Evolutionary conservation across 805 yeast genomes (phyloP), one percentile per base, ranked within the genome.

Genomic region (Candida argentea): DNA sequence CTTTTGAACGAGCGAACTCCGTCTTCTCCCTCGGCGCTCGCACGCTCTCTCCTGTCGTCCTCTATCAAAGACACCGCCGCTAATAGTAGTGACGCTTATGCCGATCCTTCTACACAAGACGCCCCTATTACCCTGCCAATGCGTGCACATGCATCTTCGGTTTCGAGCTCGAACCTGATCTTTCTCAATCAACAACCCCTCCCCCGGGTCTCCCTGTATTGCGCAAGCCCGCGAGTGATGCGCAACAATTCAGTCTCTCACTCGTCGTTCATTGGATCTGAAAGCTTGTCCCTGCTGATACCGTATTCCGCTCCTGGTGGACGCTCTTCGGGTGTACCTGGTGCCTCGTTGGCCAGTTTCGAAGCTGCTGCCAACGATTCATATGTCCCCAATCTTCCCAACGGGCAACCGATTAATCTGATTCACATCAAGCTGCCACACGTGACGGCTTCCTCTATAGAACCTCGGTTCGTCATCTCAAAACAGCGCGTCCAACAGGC

Each of bases 381-480:
- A 20, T 65, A 61, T 33, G 51, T 67, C 33, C 76, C 76, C 16
- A 64, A 65, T 37, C 47, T 70, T 26, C 58, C 73, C 6, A 70
- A 72, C 42, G 79, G 77, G 13, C 76, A 70, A 39, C 56, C 70
- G 5, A 72, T 72, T 31, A 60, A 62, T 14, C 75, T 84, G 8
- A 77, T 73, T 32, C 73, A 75, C 34, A 73, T 81, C 31, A 75
- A 74, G 30, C 78, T 87, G 1, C 91, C 91, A 3, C 70, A 66
- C 29, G 80, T 80, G 5, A 38, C 39, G 30, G 50, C 71, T 5
- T 55, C 72, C 12, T 66, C 74, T 18, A 75, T 86, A n/a, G 95
- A 85, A 46, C 81, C 93, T 10, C 65, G 95, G 24, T 85, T 86
- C 46, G 74, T 86, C 27, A 79, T 86, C 22, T 81, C 93, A 7